These are phyloP conservation scores for Xanthoceras sorbifolium DNA, from an alignment of 345 rosid genomes.

Conservation along the genomic window DNA sequence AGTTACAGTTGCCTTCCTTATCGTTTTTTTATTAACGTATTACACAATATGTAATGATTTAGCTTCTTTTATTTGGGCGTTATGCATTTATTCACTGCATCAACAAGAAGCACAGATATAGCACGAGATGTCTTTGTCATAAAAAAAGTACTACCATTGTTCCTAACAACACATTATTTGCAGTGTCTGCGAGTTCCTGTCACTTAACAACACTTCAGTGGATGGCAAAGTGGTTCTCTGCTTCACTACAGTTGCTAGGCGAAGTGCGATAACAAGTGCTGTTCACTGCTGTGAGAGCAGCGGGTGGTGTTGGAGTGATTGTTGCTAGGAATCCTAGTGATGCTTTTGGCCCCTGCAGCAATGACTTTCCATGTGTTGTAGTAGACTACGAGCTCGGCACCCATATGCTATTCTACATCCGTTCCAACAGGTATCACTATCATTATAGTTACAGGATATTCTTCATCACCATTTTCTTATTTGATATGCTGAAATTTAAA, in stretches of 20 bases:
- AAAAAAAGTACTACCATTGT: no score
- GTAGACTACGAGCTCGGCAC: constrained; percentile 42
- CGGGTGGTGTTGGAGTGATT: constrained; percentile 42
- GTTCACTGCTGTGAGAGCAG: constrained; percentile 27
- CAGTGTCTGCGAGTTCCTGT: constrained; percentile 24
- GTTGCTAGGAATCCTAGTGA: constrained; percentile 35
- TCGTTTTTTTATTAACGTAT: background rate
- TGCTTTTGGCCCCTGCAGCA: constrained; percentile 26
- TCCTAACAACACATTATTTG: background rate
- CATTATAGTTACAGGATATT: background rate
- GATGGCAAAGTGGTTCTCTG: constrained; percentile 40
- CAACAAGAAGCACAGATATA: background rate
- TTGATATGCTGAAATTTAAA: background rate
- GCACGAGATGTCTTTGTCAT: no score
- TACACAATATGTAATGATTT: background rate
- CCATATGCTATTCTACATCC: constrained; percentile 34
- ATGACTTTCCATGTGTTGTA: constrained; percentile 37
- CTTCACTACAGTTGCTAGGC: constrained; percentile 25
- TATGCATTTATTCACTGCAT: background rate
- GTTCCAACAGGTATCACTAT: constrained; percentile 31
- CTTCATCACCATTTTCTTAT: background rate
- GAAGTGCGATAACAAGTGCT: constrained; percentile 25
- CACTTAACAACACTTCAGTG: constrained; percentile 16
- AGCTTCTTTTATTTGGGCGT: no score
- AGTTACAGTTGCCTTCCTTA: background rate